phyloP scores from a whole-genome alignment of 2,329 filamentous ascomycete genomes.

The Fusarium oligoseptatum region DNA sequence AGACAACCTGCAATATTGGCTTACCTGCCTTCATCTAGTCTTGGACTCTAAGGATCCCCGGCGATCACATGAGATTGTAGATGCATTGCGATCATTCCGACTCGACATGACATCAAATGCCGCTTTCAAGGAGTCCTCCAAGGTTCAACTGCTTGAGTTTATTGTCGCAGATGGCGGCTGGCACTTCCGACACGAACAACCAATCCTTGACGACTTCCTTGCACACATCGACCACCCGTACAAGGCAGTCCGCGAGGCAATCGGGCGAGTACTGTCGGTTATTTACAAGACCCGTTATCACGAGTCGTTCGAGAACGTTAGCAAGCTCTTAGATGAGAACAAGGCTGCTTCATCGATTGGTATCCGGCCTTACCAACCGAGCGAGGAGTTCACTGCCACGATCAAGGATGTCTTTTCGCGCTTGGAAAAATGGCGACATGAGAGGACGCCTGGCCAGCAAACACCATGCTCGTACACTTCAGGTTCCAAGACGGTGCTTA shows the following conservation, averaged over 20 bases:
- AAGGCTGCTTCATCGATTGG: constrained; percentile 85
- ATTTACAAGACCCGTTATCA: constrained; percentile 94
- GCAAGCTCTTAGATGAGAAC: constrained; percentile 81
- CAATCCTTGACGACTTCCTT: constrained; percentile 90
- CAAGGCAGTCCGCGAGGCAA: constrained; percentile 95
- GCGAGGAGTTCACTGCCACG: constrained; percentile 77
- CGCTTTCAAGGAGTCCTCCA: constrained; percentile 98
- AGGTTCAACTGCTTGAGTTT: constrained; percentile 91
- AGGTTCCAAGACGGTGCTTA: constrained; percentile 93
- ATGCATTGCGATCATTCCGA: constrained; percentile 85
- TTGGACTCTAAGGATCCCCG: constrained; percentile 91
- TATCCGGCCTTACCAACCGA: constrained; percentile 84
- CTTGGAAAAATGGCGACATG: constrained; percentile 88
- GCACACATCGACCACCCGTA: constrained; percentile 96
- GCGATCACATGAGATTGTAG: constrained; percentile 86
- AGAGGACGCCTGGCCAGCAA: constrained; percentile 88
- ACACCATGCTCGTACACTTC: constrained; percentile 95
- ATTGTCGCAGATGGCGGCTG: constrained; percentile 90
- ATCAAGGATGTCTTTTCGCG: constrained; percentile 82
- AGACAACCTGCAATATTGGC: constrained; percentile 95
- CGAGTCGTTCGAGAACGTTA: constrained; percentile 89
- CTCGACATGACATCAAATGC: constrained; percentile 96
- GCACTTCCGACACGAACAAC: constrained; percentile 93
- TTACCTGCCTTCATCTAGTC: constrained; percentile 90
- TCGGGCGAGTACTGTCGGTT: constrained; percentile 87